Base-by-base conservation (phyloP, 169 alveolate genomes). In the Plasmodium gonderi region DNA sequence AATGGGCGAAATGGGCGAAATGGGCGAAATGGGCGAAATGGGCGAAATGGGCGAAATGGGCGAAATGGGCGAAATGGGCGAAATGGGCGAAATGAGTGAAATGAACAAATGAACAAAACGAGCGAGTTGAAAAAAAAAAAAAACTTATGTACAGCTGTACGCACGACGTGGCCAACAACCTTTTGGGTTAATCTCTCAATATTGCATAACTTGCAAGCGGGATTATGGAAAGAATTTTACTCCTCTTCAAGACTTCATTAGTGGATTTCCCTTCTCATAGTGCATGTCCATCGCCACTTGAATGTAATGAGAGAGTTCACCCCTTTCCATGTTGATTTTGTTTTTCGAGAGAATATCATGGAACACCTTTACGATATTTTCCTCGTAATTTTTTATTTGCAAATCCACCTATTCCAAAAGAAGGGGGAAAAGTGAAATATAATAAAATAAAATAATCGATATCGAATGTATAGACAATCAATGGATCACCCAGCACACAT, bases 311-410 rank as follows among this genome's bases (percentile, higher is more conserved):
- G 87, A 85, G 45, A 85, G 31, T 77, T 74, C 85, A 3, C 45
- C 45, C 9, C 42, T 26, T 3, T 40, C 54, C 78, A 85, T 49
- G 17, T 51, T 45, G 26, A 85, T 85, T 40, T 75, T 60, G 29
- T 85, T 36, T 23, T 51, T 40, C 42, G 36, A 40, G 14, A 85
- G 79, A 31, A 85, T 74, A 44, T 54, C 65, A 29, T 75, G 92
- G 79, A 85, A 85, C 29, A 85, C 64, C 42, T 40, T 47, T 29
- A 85, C 64, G 47, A 85, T 85, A 20, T 54, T 85, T 54, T 85
- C 92, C 79, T 85, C 89, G 68, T 85, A 85, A 23, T 9, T 85
- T 75, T 85, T 85, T 45, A 85, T 85, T 85, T 85, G 92, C 40
- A 36, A 36, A 75, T 85, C 92, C 17, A 85, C 87, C 92, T 85